Percentiles rank a stretch among this genome's conserved stretches.
Conservation (phyloP, 2,329 filamentous ascomycete species). For the Sclerotinia spermophila region DNA sequence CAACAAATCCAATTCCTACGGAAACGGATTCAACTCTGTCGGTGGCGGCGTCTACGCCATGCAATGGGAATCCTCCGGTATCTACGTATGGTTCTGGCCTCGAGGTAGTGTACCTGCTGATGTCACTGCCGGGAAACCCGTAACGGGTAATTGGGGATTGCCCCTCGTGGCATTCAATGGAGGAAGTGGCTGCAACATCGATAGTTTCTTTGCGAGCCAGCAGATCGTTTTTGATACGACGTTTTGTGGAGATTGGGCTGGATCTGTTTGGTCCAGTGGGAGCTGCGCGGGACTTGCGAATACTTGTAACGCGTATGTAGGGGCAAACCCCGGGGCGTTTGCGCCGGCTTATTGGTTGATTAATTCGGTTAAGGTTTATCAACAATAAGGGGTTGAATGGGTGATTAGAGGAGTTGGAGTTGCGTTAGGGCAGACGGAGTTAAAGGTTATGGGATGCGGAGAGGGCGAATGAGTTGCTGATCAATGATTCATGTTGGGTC, state of each 20-base stretch:
- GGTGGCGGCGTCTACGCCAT: slow-evolving; percentile 70
- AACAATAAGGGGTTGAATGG: background rate
- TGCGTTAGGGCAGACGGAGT: background rate
- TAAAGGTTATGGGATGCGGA: background rate
- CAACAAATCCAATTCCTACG: slow-evolving; percentile 53
- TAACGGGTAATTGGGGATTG: slow-evolving; percentile 62
- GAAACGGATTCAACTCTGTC: slow-evolving; percentile 65
- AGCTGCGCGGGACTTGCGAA: background rate
- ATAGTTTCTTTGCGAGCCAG: background rate
- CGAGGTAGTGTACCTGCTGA: slow-evolving; percentile 61
- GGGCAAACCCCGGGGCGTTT: background rate
- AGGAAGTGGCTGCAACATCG: slow-evolving; percentile 35
- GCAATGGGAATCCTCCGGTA: slow-evolving; percentile 70
- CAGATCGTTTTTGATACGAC: slow-evolving; percentile 10
- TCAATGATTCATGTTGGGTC: background rate
- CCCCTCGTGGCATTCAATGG: slow-evolving; percentile 68
- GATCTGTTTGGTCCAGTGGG: background rate
- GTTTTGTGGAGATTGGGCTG: slow-evolving; percentile 14
- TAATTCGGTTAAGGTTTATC: slow-evolving; percentile 13
- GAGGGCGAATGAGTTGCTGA: background rate
- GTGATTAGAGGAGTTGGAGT: background rate
- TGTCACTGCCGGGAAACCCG: slow-evolving; percentile 56
- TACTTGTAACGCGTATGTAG: slow-evolving; percentile 7
- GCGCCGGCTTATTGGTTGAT: slow-evolving; percentile 2
- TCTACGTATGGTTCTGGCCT: slow-evolving; percentile 80